A percentile compares a stretch with the other conserved stretches of the same genome.
Evolutionary conservation across 352 stramenopile species (phyloP).

Genomic region (Phytophthora uliginosa): DNA sequence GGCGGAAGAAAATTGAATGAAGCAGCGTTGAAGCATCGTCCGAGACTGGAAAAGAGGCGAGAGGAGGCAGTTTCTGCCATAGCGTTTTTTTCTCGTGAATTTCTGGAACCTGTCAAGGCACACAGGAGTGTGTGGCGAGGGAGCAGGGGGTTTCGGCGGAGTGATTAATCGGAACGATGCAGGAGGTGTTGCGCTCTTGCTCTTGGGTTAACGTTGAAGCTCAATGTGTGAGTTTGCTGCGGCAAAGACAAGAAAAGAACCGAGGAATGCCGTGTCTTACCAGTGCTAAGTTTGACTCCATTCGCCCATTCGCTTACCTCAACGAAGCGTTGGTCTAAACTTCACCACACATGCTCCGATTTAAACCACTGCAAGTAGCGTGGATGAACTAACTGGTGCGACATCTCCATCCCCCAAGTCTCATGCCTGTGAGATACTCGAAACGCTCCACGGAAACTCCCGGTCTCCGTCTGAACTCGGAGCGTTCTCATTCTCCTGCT

Average conservation of each 20-base stretch:
- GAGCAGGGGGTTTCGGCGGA: slow-evolving; percentile 16
- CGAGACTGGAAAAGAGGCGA: slow-evolving; percentile 9
- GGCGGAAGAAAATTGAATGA: slow-evolving; percentile 36
- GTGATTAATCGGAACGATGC: slow-evolving; percentile 30
- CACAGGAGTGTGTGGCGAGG: slow-evolving; percentile 10
- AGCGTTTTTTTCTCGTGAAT: slow-evolving; percentile 25
- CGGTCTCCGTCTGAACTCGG: slow-evolving; percentile 14
- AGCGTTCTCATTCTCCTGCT: slow-evolving; percentile 11
- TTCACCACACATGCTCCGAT: slow-evolving; percentile 1
- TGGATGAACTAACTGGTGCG: slow-evolving; percentile 20
- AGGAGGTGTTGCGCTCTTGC: slow-evolving; percentile 3
- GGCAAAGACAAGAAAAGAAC: slow-evolving; percentile 6
- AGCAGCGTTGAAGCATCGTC: slow-evolving; percentile 4
- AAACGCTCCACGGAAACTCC: slow-evolving; percentile 40
- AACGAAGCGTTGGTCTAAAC: neutral
- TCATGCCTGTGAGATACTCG: slow-evolving; percentile 36
- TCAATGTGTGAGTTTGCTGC: slow-evolving; percentile 1
- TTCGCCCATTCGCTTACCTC: slow-evolving; percentile 5
- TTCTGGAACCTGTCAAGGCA: slow-evolving; percentile 30
- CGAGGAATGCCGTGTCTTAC: slow-evolving; percentile 23
- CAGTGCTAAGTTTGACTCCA: neutral
- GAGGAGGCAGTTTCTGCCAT: slow-evolving; percentile 27
- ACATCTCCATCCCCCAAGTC: slow-evolving; percentile 25
- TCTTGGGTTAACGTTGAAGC: slow-evolving; percentile 5
- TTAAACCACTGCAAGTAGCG: neutral